Evolutionary conservation across 768 basidiomycete species (phyloP), one percentile per base, ranked within the genome.

Genomic region (Collybiopsis confluens): DNA sequence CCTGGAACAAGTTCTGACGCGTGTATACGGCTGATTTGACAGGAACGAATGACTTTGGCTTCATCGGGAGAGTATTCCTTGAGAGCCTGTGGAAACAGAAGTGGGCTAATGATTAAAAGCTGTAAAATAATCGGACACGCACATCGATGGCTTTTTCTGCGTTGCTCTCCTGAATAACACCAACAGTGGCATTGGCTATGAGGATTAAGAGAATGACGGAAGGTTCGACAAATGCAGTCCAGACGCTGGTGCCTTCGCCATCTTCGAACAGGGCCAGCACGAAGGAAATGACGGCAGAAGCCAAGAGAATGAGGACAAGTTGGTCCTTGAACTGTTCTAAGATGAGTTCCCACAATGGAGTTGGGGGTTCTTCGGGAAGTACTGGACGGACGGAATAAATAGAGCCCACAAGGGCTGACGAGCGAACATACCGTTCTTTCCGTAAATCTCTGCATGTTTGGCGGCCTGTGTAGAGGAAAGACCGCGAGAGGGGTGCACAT

Each of bases 321-420:
- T 97, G 93, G 72, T 99, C 96, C 76, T 98, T 89, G 79, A 99
- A 99, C 72, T 99, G 96, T 61, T 97, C 94, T n/a, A 99, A 79
- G 56, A 99, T 88, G 56, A 98, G 84, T 65, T 92, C 81, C 92
- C 93, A 94, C 28, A 98, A 65, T 3, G 95, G 91, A 3, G 96
- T 97, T 2, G 91, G 73, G 0, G 91, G 87, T 9, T 95, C 92
- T 64, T 97, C 93, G 10, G 96, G 95, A 6, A 99, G 78, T 65
- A 91, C 96, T 98, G 67, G 13, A 45, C 38, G 45, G 23, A 27
- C 42, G 30, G 43, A 41, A 35, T 36, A 46, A 30, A 62, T 49
- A 59, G 57, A 27, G 24, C 20, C 6, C 27, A 44, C 23, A 50
- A 20, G 33, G 28, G 28, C 20, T 50, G 20, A n/a, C 36, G 46